phyloP scores from a whole-genome alignment of 495 filamentous ascomycete species.

The Aspergillus asperescens region DNA sequence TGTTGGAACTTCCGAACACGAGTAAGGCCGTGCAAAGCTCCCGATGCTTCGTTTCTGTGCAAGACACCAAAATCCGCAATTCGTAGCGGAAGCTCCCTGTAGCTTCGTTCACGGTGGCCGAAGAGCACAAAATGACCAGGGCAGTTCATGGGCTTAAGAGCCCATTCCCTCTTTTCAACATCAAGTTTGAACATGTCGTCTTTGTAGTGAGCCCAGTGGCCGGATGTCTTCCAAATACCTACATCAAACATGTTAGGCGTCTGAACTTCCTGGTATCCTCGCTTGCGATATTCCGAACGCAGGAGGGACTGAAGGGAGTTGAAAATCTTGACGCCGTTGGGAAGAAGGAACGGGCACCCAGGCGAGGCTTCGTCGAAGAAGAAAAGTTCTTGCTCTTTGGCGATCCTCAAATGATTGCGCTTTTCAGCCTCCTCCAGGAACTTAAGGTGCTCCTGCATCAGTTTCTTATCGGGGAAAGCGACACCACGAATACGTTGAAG shows the following conservation, averaged over 20 bases:
- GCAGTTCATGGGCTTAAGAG: slow-evolving; percentile 97
- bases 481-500: slow-evolving; percentile 94
- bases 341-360: slow-evolving; percentile 90
- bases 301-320: slow-evolving; percentile 79
- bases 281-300: slow-evolving; percentile 82
- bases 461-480: slow-evolving; percentile 95
- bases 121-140: slow-evolving; percentile 82
- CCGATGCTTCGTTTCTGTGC: slow-evolving; percentile 91
- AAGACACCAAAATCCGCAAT: slow-evolving; percentile 94
- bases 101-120: slow-evolving; percentile 69
- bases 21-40: slow-evolving; percentile 83
- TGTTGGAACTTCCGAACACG: slow-evolving; percentile 90
- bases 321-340: slow-evolving; percentile 85
- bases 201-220: slow-evolving; percentile 92
- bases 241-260: slow-evolving; percentile 95
- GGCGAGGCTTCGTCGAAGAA: slow-evolving; percentile 92
- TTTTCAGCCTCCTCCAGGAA: slow-evolving; percentile 95
- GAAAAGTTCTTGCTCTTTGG: slow-evolving; percentile 91
- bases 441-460: slow-evolving; percentile 81
- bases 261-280: slow-evolving; percentile 90
- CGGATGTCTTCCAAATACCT: slow-evolving; percentile 85
- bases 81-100: slow-evolving; percentile 81
- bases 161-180: slow-evolving; percentile 75
- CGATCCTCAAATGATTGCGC: slow-evolving; percentile 86
- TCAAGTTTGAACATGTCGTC: slow-evolving; percentile 96